Evolutionary conservation across 495 filamentous ascomycete genomes (phyloP).

Genomic region (Aspergillus nidulans): DNA sequence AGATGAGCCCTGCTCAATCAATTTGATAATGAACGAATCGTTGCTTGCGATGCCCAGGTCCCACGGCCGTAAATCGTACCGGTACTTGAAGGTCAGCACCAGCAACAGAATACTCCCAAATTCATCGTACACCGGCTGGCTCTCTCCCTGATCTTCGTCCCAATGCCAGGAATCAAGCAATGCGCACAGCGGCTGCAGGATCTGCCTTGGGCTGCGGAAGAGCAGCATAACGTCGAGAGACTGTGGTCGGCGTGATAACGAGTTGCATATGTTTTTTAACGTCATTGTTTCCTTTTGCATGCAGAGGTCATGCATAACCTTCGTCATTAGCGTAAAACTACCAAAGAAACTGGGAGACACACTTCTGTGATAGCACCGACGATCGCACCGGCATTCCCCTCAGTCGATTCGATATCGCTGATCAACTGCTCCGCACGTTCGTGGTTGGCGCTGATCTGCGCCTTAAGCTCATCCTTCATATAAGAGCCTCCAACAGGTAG

Average conservation of each 20-base stretch:
- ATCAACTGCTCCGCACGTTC: constrained; percentile 71
- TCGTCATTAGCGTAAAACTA: constrained; percentile 13
- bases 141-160: constrained; percentile 90
- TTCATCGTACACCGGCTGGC: constrained; percentile 95
- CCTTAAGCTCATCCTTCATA: constrained; percentile 68
- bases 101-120: constrained; percentile 86
- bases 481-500: constrained; percentile 72
- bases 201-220: constrained; percentile 69
- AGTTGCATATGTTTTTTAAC: constrained; percentile 76
- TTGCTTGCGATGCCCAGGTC: constrained; percentile 60
- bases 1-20: constrained; percentile 62
- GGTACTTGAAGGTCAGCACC: constrained; percentile 75
- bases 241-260: constrained; percentile 70
- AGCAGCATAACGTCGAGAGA: constrained; percentile 81
- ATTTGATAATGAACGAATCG: constrained; percentile 72
- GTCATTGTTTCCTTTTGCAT: constrained; percentile 85
- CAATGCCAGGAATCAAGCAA: constrained; percentile 86
- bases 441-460: constrained; percentile 66
- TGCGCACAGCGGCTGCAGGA: constrained; percentile 79
- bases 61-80: constrained; percentile 65
- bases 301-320: constrained; percentile 78
- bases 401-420: constrained; percentile 80
- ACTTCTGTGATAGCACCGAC: constrained; percentile 79
- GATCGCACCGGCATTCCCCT: constrained; percentile 90
- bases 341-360: constrained; percentile 13